Conservation (phyloP, 371 early-diverging fungal genomes). For the Syncephalastrum monosporum region DNA sequence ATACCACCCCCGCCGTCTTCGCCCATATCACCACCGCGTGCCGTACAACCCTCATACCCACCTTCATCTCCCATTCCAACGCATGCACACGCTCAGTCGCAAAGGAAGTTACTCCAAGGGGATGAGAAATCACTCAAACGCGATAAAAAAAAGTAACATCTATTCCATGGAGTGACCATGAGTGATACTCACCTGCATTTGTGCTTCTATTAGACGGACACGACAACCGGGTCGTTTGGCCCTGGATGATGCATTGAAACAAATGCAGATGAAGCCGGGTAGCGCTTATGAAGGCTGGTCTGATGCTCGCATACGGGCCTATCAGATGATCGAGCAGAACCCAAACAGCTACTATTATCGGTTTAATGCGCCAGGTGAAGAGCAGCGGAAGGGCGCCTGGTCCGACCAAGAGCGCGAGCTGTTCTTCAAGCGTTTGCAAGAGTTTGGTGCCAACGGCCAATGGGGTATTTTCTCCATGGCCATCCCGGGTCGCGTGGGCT, state of each 20-base stretch:
- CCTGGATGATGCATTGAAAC: conserved; percentile 84
- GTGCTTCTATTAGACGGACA: no score
- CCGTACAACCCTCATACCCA: no score
- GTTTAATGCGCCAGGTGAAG: conserved; percentile 95
- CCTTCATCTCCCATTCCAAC: no score
- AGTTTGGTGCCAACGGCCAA: conserved; percentile 88
- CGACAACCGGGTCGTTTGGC: conserved; percentile 49
- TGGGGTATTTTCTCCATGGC: conserved; percentile 94
- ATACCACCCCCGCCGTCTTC: no score
- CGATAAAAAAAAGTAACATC: no score
- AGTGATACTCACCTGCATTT: no score
- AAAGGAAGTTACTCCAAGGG: no score
- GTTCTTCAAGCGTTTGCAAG: conserved; percentile 75
- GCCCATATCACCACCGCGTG: no score
- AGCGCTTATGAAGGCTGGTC: conserved; percentile 88
- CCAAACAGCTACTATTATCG: conserved; percentile 95
- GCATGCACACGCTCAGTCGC: no score
- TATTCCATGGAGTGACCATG: no score
- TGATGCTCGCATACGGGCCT: conserved; percentile 82
- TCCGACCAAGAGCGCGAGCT: conserved; percentile 74
- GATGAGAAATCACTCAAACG: no score
- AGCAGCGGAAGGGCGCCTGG: conserved; percentile 88
- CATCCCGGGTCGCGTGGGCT: conserved; percentile 93
- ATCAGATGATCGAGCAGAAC: conserved; percentile 80
- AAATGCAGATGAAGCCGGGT: conserved; percentile 67